These are phyloP conservation scores for Mesembryanthemum crystallinum DNA, from an alignment of 148 eudicot species.

Conservation along the genomic window DNA sequence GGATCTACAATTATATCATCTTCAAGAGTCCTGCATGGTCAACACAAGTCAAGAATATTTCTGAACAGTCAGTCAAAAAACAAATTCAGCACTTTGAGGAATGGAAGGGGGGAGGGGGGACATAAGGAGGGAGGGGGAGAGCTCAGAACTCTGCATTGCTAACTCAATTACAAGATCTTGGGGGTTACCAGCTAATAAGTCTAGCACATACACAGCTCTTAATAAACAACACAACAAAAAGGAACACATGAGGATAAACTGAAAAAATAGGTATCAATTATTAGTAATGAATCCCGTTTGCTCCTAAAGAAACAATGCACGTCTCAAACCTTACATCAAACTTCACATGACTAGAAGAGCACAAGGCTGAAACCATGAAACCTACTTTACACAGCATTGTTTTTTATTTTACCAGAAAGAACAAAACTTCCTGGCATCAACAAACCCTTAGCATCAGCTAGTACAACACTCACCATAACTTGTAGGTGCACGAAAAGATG, in stretches of 20 bases:
- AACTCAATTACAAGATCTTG: not conserved
- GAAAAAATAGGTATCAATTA: not conserved
- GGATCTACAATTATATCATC: constrained; percentile 87
- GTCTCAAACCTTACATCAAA: not conserved
- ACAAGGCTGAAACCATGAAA: not conserved
- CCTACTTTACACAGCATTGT: not conserved
- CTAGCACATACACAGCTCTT: not conserved
- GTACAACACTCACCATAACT: no score
- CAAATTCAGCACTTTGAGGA: not conserved
- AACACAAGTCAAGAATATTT: not conserved
- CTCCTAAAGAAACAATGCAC: not conserved
- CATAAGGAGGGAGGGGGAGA: no score
- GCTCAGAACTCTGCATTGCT: not conserved
- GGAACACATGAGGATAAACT: not conserved
- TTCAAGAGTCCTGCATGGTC: constrained; percentile 71
- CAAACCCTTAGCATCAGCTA: no score
- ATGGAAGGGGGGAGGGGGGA: not conserved
- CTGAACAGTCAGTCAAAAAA: not conserved
- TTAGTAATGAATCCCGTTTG: not conserved
- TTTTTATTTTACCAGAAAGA: not conserved
- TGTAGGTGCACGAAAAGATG: no score
- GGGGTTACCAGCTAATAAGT: not conserved
- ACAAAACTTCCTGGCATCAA: no score
- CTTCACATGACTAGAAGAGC: not conserved
- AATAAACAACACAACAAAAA: not conserved